A percentile compares a stretch with the other conserved stretches of the same genome.
Conservation (phyloP, 2,329 filamentous ascomycete genomes). For the Alternaria panax region DNA sequence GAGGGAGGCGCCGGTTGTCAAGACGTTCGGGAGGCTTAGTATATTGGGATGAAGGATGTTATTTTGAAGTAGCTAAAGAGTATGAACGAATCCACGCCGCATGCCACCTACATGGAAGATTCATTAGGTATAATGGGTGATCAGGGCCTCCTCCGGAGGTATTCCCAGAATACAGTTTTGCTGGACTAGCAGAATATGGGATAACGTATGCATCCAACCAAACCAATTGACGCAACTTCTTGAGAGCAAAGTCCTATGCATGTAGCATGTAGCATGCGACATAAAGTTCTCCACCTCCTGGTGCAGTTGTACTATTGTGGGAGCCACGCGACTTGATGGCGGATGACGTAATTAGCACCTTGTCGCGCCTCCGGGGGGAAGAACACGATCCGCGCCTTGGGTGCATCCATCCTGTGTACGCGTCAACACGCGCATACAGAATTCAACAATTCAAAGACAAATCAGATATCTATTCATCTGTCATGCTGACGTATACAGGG, state of each 20-base stretch:
- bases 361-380: neutral
- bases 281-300: neutral
- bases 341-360: neutral
- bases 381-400: no score
- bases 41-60: conserved; percentile 27
- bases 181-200: neutral
- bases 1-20: conserved; percentile 61
- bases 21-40: conserved; percentile 57
- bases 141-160: no score
- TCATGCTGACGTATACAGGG: neutral
- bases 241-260: no score
- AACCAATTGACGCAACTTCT: no score
- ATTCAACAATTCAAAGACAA: neutral
- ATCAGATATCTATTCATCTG: neutral
- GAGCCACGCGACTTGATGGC: no score
- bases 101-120: neutral
- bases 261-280: neutral
- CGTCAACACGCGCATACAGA: neutral
- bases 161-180: neutral
- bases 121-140: no score
- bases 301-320: neutral
- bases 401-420: neutral
- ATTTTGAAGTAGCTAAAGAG: neutral
- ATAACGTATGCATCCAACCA: no score
- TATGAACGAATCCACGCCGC: neutral